These are phyloP conservation scores for Crithidia bombi DNA, from an alignment of 208 protist genomes.

Conservation along the genomic window DNA sequence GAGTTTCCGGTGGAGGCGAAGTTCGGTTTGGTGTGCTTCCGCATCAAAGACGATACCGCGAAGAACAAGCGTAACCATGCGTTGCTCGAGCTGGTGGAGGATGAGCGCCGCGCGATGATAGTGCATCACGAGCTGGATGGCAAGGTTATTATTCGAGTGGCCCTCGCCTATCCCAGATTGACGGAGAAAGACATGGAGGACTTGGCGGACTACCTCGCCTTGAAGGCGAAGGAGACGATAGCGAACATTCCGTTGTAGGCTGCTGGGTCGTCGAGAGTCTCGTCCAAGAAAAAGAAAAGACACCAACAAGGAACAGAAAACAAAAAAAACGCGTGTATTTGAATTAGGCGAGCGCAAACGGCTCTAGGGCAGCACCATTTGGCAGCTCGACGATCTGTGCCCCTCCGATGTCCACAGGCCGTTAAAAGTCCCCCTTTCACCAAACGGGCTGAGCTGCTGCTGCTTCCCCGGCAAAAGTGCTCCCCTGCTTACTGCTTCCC, in stretches of 20 bases:
- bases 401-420: too few species aligned
- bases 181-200: constrained; percentile 42
- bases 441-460: too few species aligned
- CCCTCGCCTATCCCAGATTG: constrained; percentile 39
- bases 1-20: constrained; percentile 41
- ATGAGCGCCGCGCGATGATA: constrained; percentile 37
- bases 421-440: too few species aligned
- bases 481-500: too few species aligned
- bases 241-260: constrained; percentile 15
- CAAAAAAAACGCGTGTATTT: too few species aligned
- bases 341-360: too few species aligned
- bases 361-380: too few species aligned
- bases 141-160: constrained; percentile 35
- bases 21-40: constrained; percentile 54
- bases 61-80: constrained; percentile 35
- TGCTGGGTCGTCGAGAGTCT: too few species aligned
- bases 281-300: background rate
- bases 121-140: constrained; percentile 47
- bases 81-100: constrained; percentile 32
- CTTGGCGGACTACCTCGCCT: constrained; percentile 26
- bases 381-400: too few species aligned
- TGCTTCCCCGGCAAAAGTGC: too few species aligned
- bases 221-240: constrained; percentile 28
- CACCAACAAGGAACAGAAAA: constrained; percentile 4
- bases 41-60: constrained; percentile 29